Evolutionary conservation across 2,329 filamentous ascomycete species (phyloP).

Genomic region (Endoconidiophora laricicola): DNA sequence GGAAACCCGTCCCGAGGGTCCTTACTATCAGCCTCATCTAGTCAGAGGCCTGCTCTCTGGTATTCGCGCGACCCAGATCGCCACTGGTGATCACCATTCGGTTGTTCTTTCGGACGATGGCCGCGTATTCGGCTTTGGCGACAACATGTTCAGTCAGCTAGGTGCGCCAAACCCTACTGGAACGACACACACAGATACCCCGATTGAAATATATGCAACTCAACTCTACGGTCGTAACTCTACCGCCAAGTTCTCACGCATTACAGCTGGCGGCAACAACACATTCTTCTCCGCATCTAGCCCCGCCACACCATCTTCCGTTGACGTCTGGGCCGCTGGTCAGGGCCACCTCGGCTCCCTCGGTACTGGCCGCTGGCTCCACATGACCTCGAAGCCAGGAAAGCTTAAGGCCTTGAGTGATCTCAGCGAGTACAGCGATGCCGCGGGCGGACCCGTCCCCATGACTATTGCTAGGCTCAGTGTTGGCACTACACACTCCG

Average conservation of each 20-base stretch:
- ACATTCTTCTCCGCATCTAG: slow-evolving; percentile 63
- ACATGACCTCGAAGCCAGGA: slow-evolving; percentile 58
- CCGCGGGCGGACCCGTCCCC: slow-evolving; percentile 46
- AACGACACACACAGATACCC: slow-evolving; percentile 3
- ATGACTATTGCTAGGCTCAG: slow-evolving; percentile 61
- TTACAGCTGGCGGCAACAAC: slow-evolving; percentile 74
- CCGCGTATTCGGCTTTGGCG: slow-evolving; percentile 71
- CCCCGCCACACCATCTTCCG: slow-evolving; percentile 31
- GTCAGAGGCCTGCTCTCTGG: slow-evolving; percentile 54
- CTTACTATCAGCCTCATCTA: slow-evolving; percentile 72
- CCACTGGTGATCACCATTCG: slow-evolving; percentile 76
- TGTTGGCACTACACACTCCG: slow-evolving; percentile 64
- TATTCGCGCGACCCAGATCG: slow-evolving; percentile 56
- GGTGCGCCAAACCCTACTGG: slow-evolving; percentile 65
- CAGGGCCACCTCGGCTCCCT: slow-evolving; percentile 70
- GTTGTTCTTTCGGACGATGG: slow-evolving; percentile 61
- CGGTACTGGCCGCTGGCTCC: slow-evolving; percentile 78
- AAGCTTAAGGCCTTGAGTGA: slow-evolving; percentile 74
- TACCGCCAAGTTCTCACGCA: slow-evolving; percentile 16
- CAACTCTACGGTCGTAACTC: slow-evolving; percentile 8
- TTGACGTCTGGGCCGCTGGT: slow-evolving; percentile 77
- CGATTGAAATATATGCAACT: neutral
- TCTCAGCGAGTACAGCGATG: slow-evolving; percentile 76
- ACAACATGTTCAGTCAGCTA: slow-evolving; percentile 81
- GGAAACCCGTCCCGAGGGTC: slow-evolving; percentile 56